These are phyloP conservation scores for Tolypocladium cylindrosporum DNA, from an alignment of 2,329 filamentous ascomycete genomes.

Conservation along the genomic window DNA sequence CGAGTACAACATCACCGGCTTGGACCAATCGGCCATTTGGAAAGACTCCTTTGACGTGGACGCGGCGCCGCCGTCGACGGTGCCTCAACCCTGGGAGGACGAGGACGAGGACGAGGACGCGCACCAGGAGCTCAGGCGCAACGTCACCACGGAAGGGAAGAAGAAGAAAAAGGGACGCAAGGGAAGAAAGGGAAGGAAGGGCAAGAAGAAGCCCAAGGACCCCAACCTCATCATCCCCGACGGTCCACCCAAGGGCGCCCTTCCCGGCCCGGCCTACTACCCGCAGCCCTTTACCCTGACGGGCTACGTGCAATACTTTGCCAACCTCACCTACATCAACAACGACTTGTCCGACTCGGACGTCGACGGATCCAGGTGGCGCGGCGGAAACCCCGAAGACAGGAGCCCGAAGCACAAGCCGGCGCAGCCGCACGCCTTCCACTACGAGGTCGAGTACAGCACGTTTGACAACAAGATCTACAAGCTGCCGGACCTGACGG, in stretches of 20 bases:
- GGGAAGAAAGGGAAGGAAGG: conserved; percentile 28
- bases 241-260: conserved; percentile 59
- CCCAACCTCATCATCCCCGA: conserved; percentile 57
- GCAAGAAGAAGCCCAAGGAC: conserved; percentile 41
- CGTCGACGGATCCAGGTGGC: conserved; percentile 39
- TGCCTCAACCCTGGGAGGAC: conserved; percentile 13
- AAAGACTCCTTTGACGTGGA: conserved; percentile 17
- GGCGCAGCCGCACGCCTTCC: conserved; percentile 53
- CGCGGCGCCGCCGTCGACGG: conserved; percentile 1
- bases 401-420: conserved; percentile 41
- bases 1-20: conserved; percentile 81
- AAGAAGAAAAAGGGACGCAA: conserved; percentile 23
- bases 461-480: conserved; percentile 71
- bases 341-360: conserved; percentile 45
- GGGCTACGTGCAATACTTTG: conserved; percentile 83
- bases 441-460: conserved; percentile 76
- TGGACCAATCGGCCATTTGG: conserved; percentile 49
- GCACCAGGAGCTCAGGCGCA: conserved; percentile 17
- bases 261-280: conserved; percentile 83
- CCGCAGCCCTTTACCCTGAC: conserved; percentile 70
- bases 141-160: conserved; percentile 22
- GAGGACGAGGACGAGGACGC: not conserved
- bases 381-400: conserved; percentile 51
- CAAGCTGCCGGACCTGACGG: conserved; percentile 71
- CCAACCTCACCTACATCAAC: conserved; percentile 87